phyloP scores from a whole-genome alignment of 1,139 yeast species.

The Taphrina flavorubra region DNA sequence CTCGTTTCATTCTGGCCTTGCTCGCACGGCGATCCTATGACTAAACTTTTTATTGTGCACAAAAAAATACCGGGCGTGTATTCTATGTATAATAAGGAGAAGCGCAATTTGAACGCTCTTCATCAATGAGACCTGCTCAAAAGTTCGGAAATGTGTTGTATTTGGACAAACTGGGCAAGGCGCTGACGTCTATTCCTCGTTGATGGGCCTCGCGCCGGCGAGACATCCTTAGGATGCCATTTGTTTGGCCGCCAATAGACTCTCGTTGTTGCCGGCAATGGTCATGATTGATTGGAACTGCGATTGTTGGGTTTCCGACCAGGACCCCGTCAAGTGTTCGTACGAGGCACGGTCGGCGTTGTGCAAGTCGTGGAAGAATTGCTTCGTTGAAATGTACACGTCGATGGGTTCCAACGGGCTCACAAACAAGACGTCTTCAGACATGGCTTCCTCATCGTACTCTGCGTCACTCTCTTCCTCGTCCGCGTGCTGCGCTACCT shows the following conservation, averaged over 20 bases:
- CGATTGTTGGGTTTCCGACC: slow-evolving; percentile 24
- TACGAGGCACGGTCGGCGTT: slow-evolving; percentile 46
- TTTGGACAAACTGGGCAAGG: too few species aligned
- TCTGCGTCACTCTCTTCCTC: slow-evolving; percentile 50
- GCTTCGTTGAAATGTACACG: slow-evolving; percentile 62
- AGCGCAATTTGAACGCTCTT: too few species aligned
- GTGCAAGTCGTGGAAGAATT: slow-evolving; percentile 54
- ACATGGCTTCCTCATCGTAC: slow-evolving; percentile 62
- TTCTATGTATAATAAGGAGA: background rate
- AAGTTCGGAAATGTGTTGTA: background rate
- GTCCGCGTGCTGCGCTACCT: slow-evolving; percentile 43
- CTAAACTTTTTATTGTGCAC: background rate
- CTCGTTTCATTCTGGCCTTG: background rate
- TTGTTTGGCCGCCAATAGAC: slow-evolving; percentile 7
- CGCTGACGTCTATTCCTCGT: background rate
- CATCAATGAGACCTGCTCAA: background rate
- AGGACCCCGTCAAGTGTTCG: slow-evolving; percentile 32
- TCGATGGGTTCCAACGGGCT: slow-evolving; percentile 78
- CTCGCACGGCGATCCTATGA: background rate
- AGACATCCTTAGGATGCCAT: background rate
- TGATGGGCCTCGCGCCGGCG: background rate
- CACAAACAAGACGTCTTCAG: slow-evolving; percentile 81
- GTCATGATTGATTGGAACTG: slow-evolving; percentile 39
- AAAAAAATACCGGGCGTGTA: too few species aligned
- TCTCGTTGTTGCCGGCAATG: slow-evolving; percentile 25